These are phyloP conservation scores for Martiniozyma asiatica DNA, from an alignment of 1,139 yeast genomes.

Conservation along the genomic window DNA sequence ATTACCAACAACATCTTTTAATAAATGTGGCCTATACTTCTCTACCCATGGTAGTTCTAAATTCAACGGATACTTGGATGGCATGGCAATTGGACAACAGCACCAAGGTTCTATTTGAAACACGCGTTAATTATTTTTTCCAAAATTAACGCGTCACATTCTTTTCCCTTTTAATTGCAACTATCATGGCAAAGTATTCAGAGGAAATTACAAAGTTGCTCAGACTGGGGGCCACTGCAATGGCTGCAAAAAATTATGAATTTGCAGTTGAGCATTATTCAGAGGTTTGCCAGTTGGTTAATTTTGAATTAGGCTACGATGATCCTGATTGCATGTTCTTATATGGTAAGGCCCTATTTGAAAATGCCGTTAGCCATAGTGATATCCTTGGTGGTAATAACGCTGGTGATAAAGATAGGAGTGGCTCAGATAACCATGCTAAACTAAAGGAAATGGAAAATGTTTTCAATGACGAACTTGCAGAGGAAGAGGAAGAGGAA, in stretches of 20 bases:
- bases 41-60: conserved; percentile 54
- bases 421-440: conserved; percentile 27
- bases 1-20: conserved; percentile 87
- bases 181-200: background rate
- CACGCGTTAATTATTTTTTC: background rate
- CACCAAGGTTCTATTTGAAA: background rate
- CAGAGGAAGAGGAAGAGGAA: conserved; percentile 25
- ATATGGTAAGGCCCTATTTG: conserved; percentile 75
- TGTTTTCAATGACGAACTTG: conserved; percentile 18
- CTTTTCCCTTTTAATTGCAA: too few relatives aligned
- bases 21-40: conserved; percentile 71
- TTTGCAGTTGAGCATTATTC: conserved; percentile 62
- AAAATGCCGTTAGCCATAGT: conserved; percentile 61
- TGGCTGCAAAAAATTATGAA: conserved; percentile 54
- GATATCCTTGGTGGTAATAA: conserved; percentile 55
- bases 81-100: too few relatives aligned
- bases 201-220: conserved; percentile 25
- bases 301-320: conserved; percentile 41
- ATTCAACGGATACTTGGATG: conserved; percentile 19
- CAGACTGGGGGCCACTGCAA: conserved; percentile 48
- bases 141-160: conserved; percentile 2
- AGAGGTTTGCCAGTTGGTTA: conserved; percentile 54
- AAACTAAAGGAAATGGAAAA: conserved; percentile 17
- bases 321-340: conserved; percentile 63
- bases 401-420: conserved; percentile 34